phyloP scores from a whole-genome alignment of 306 rosid species.

The Arachis hypogaea region DNA sequence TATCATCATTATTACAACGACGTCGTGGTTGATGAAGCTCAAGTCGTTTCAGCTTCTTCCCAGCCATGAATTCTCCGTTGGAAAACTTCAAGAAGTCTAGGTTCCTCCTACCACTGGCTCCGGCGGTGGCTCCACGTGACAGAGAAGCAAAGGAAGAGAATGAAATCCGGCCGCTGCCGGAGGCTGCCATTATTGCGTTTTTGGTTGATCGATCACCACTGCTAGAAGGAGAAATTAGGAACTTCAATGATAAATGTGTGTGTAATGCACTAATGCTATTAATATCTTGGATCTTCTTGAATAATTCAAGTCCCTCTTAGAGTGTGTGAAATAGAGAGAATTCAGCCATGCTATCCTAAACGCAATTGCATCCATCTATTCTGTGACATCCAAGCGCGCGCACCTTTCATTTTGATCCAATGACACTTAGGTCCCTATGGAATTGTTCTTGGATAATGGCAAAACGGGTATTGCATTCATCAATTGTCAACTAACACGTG shows the following conservation, averaged over 20 bases:
- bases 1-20: not conserved
- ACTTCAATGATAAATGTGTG: not conserved
- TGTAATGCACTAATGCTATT: too few species aligned
- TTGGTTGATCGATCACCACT: too few species aligned
- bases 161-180: slow-evolving; percentile 26
- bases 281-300: not conserved
- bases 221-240: not conserved
- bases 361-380: slow-evolving; percentile 32
- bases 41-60: slow-evolving; percentile 27
- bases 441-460: not conserved
- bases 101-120: slow-evolving; percentile 17
- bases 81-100: slow-evolving; percentile 9
- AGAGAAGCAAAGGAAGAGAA: slow-evolving; percentile 23
- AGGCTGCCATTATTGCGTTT: slow-evolving; percentile 31
- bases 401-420: not conserved
- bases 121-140: slow-evolving; percentile 15
- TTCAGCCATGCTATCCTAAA: slow-evolving; percentile 38
- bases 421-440: slow-evolving; percentile 14
- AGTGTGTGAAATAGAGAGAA: slow-evolving; percentile 3
- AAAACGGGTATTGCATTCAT: too few species aligned
- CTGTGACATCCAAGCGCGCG: not conserved
- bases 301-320: not conserved
- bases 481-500: too few species aligned
- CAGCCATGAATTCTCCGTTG: slow-evolving; percentile 38
- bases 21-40: not conserved